Percentiles rank a stretch among this genome's conserved stretches.
These are phyloP conservation scores for Beta vulgaris DNA, from an alignment of 148 eudicot species.

Conservation along the genomic window DNA sequence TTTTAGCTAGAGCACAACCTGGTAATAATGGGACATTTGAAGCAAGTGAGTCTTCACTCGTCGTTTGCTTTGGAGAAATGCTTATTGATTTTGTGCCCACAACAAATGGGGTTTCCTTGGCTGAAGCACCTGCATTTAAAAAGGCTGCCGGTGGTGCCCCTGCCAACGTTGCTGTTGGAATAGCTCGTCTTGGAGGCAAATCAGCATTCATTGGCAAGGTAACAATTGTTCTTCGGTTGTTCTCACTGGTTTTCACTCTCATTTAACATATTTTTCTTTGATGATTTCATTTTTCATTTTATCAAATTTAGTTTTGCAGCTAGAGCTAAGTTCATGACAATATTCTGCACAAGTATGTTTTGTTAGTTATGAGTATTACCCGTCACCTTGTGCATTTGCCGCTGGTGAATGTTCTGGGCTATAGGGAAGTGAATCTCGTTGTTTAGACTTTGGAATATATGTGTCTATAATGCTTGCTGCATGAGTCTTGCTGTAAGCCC, in stretches of 20 bases:
- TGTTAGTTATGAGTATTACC: background rate
- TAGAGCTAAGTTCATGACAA: background rate
- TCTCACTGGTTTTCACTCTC: background rate
- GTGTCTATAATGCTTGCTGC: background rate
- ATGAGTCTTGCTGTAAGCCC: background rate
- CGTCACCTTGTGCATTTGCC: background rate
- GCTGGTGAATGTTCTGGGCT: background rate
- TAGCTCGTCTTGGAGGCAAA: slow-evolving; percentile 89
- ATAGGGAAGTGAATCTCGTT: background rate
- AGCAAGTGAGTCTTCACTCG: slow-evolving; percentile 57
- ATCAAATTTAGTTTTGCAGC: background rate
- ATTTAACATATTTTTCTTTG: background rate
- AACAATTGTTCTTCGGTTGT: background rate
- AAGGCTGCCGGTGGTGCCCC: slow-evolving; percentile 99
- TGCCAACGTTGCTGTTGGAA: slow-evolving; percentile 97
- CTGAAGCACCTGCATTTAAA: slow-evolving; percentile 94
- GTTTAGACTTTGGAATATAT: too few relatives aligned
- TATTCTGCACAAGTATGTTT: background rate
- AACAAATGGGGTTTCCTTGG: slow-evolving; percentile 74
- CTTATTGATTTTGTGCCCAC: slow-evolving; percentile 97
- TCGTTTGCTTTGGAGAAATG: slow-evolving; percentile 99
- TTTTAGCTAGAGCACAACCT: slow-evolving; percentile 49
- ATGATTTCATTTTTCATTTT: background rate
- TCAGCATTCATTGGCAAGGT: slow-evolving; percentile 99
- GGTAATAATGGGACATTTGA: slow-evolving; percentile 49